Evolutionary conservation across 78 protist species (phyloP), one percentile per base, ranked within the genome.

Genomic region (Dictyostelium firmibasis): DNA sequence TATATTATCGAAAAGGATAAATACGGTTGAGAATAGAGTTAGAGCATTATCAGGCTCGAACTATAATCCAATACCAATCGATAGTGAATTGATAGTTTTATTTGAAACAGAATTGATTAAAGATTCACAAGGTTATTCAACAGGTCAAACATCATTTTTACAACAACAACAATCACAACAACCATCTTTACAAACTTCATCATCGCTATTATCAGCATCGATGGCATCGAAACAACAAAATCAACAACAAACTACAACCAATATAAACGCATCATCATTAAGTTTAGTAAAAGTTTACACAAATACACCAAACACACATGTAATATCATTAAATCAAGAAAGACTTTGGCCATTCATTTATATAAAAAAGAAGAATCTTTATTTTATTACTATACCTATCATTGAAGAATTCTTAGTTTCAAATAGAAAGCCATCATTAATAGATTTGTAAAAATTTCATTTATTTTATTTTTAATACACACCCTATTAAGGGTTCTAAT

Each of bases 281-380:
- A 85, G 72, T 44, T 10, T 62, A 29, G 29, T 57, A 47, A 62
- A 47, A 74, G 27, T 41, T n/a, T 78, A 78, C 64, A 16, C 33
- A 50, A 27, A 83, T 13, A 89, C 94, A 64, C 94, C 94, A 38
- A 89, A 89, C 23, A 89, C 94, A 79, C 94, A 89, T 81, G 57
- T 89, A 67, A 47, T 89, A 81, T 89, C 94, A 69, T n/a, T 89
- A 7, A 47, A 47, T 64, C 81, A 81, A 62, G 94, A 81, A 43
- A 89, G 53, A 81, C 23, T 89, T 13, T 89, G 94, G 94, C 94
- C 94, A 25, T 43, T 89, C 16, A 25, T 89, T 18, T 89, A 89
- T 44, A 78, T 89, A 16, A 89, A 89, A 50, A 89, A 81, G 41
- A 89, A 81, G n/a, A 81, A 78, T 33, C 50, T 31, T 70, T 89